Percentiles rank a stretch among this genome's conserved stretches.
Conservation (phyloP, 192 early-diverging fungal genomes). For the Spinellus fusiger region DNA sequence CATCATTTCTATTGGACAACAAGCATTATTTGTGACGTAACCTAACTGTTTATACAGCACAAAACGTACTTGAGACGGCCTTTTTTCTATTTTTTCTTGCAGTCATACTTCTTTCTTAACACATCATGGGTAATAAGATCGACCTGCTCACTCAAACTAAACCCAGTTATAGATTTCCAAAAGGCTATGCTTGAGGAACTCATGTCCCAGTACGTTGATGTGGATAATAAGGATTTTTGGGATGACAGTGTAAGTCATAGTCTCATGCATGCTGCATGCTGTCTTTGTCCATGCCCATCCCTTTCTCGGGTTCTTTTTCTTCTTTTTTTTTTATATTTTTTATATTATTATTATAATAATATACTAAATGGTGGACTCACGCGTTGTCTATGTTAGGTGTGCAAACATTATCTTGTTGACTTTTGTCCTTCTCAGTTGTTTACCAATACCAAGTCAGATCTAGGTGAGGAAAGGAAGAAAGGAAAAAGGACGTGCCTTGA, state of each 20-base stretch:
- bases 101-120: background rate
- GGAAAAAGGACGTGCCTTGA: no score
- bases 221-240: slow-evolving; percentile 36
- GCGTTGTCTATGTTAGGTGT: slow-evolving; percentile 54
- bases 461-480: slow-evolving; percentile 55
- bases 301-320: background rate
- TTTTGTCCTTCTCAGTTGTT: slow-evolving; percentile 81
- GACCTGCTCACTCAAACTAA: background rate
- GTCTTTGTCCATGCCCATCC: no score
- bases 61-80: background rate
- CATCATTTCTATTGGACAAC: background rate
- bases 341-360: no score
- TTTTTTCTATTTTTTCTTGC: background rate
- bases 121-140: background rate
- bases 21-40: slow-evolving; percentile 2
- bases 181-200: slow-evolving; percentile 35
- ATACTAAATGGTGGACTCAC: no score
- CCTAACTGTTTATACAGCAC: background rate
- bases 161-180: slow-evolving; percentile 21
- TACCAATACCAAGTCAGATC: slow-evolving; percentile 82
- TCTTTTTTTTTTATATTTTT: slow-evolving; percentile 3
- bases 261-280: no score
- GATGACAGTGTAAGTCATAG: slow-evolving; percentile 25
- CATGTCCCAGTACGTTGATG: slow-evolving; percentile 36
- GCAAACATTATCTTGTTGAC: slow-evolving; percentile 75